phyloP scores from a whole-genome alignment of 306 rosid genomes.

The Corylus avellana region DNA sequence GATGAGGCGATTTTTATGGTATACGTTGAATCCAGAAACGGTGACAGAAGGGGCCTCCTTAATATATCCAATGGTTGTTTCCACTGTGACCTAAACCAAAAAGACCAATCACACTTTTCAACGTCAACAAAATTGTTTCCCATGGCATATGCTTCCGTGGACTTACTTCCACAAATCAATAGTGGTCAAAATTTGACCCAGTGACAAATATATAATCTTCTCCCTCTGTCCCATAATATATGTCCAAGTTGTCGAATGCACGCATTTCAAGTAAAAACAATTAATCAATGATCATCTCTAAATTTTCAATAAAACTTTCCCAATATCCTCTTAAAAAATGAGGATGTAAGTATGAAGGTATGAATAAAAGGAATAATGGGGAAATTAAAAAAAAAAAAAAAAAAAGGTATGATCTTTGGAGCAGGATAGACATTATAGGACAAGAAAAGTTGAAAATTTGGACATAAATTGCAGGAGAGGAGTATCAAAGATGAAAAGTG shows the following conservation, averaged over 20 bases:
- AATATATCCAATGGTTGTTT: slow-evolving; percentile 71
- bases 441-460: not conserved
- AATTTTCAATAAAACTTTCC: not conserved
- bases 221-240: not conserved
- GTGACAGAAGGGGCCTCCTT: slow-evolving; percentile 67
- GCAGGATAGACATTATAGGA: not conserved
- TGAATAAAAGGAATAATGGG: not conserved
- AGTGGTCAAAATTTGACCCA: not conserved
- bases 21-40: slow-evolving; percentile 80
- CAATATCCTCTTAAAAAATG: not conserved
- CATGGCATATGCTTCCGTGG: not conserved
- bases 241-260: not conserved
- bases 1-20: slow-evolving; percentile 94
- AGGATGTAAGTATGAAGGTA: not conserved
- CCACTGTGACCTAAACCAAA: slow-evolving; percentile 54
- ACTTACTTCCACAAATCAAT: slow-evolving; percentile 2
- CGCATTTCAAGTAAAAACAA: not conserved
- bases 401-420: not conserved
- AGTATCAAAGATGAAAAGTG: not conserved
- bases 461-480: not conserved
- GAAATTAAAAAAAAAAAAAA: not conserved
- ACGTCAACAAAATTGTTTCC: not conserved
- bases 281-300: not conserved
- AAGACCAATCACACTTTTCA: slow-evolving; percentile 20
- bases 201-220: not conserved